Base-by-base conservation (phyloP, 2,329 filamentous ascomycete species). In the Geosmithia morbida region DNA sequence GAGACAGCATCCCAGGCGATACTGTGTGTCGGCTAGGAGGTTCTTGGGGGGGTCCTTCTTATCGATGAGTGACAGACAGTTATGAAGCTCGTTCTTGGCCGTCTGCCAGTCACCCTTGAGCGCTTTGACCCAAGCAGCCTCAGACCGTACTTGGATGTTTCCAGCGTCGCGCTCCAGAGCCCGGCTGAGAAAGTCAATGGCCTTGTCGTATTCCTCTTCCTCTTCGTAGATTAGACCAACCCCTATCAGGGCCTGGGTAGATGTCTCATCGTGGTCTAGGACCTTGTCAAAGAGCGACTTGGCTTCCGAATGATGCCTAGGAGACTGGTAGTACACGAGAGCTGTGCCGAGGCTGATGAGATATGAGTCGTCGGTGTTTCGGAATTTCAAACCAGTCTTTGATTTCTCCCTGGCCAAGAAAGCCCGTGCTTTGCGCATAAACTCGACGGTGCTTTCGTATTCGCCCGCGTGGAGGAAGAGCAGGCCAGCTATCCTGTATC, bases 141-240 rank as follows among this genome's bases (percentile, higher is more conserved):
- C 94, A 16, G 85, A 83, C 48, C 79, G 82, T 42, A 98, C 83
- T 29, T 81, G 83, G 18, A 88, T 69, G 54, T 96, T 95, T 11
- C 70, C 68, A 2, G 73, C 68, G 57, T 95, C 87, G 20, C 85
- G 77, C 52, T 80, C 61, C 22, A 94, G 62, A 1, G 92, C 92
- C 52, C 86, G 77, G 40, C 74, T 75, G 13, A 98, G 67, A 57
- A 94, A 96, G 26, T 83, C 76, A 40, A 89, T 79, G 0, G 94
- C 92, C 56, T 87, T 75, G 44, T 77, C 71, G 56, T 86, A 96
- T 52, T 97, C 85, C 56, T 95, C 84, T 53, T 95, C 88, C 56
- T 97, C 92, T 62, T 96, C 88, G 44, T 89, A 83, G 41, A 98
- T 90, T 20, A 97, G 66, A 1, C 92, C 94, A 33, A 96, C 79